Base-by-base conservation (phyloP, 257 asterid species). In the Solanum paucissectum region DNA sequence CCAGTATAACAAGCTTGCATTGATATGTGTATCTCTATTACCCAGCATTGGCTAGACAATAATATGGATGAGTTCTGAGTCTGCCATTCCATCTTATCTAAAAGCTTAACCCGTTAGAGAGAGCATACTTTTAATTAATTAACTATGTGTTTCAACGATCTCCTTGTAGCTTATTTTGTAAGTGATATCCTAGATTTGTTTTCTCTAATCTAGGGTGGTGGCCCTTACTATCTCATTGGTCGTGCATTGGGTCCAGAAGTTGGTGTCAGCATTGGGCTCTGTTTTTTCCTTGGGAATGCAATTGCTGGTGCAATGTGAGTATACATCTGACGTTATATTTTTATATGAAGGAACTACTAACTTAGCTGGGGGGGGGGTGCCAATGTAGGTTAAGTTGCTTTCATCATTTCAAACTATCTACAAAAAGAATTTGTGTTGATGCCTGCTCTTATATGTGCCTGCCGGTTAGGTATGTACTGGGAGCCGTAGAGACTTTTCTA, bases 171-270 rank as follows among this genome's bases (percentile, higher is more conserved):
- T 27, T 83, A 32, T 55, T 84, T 62, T 60, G 18, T 84, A 62
- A 27, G 25, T 64, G 27, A 77, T 77, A 42, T 44, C 64, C 84
- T 42, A 42, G 38, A 42, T 42, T 77, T 77, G 84, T 77, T 77
- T 37, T 77, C 84, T 77, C 81, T 90, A 85, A 86, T 91, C 87
- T 87, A 97, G 99, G 99, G 99, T 87, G 99, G 99, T 86, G 99
- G 99, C 33, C 99, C 99, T 88, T 97, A 97, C 90, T 97, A 97
- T 92, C 98, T 97, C 84, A 97, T 97, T 87, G 99, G 99, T 87
- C 99, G 99, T 89, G 98, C 99, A 87, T 93, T 97, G 96, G 98
- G 98, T 90, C 99, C 99, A 32, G 99, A 97, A 91, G 99, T 97
- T 91, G 99, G 99, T 74, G 98, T 97, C 81, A 97, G 99, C 96